A percentile compares a stretch with the other conserved stretches of the same genome.
These are phyloP conservation scores for Sclerotinia spermophila DNA, from an alignment of 2,329 filamentous ascomycete genomes.

Conservation along the genomic window DNA sequence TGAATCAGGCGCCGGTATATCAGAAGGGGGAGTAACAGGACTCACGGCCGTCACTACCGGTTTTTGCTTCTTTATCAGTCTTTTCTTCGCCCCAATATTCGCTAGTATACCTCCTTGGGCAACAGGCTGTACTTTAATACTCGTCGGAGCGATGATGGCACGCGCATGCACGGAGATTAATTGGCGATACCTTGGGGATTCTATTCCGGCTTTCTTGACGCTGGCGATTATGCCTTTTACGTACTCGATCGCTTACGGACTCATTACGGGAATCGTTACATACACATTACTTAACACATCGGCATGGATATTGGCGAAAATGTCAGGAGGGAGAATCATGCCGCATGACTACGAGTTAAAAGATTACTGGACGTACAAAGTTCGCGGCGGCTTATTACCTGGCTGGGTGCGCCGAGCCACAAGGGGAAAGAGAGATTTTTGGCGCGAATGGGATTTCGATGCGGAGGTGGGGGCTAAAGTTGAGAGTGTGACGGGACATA, in stretches of 20 bases:
- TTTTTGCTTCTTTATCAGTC: constrained; percentile 78
- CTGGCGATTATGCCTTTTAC: constrained; percentile 86
- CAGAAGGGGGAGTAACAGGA: constrained; percentile 80
- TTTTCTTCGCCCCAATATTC: constrained; percentile 89
- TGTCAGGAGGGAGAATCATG: constrained; percentile 64
- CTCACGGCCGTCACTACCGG: constrained; percentile 77
- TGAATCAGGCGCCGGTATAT: constrained; percentile 86
- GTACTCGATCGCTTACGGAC: constrained; percentile 81
- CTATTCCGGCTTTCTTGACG: constrained; percentile 78
- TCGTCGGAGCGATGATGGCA: constrained; percentile 87
- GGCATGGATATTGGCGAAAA: constrained; percentile 65
- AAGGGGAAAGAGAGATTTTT: constrained; percentile 27
- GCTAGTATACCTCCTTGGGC: constrained; percentile 87
- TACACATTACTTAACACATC: constrained; percentile 73
- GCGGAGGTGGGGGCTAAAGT: constrained; percentile 17
- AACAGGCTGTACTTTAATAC: constrained; percentile 80
- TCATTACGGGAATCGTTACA: constrained; percentile 73
- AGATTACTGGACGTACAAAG: constrained; percentile 75
- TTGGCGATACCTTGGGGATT: constrained; percentile 82
- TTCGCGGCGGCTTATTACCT: constrained; percentile 71
- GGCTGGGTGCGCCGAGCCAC: constrained; percentile 63
- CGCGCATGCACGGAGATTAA: constrained; percentile 78
- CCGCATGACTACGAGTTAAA: constrained; percentile 73
- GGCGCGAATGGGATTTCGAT: constrained; percentile 30
- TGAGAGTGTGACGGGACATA: constrained; percentile 17